Percentiles rank a stretch among this genome's conserved stretches.
These are phyloP conservation scores for Ganoderma leucocontextum DNA, from an alignment of 1,284 basidiomycete genomes.

Conservation along the genomic window DNA sequence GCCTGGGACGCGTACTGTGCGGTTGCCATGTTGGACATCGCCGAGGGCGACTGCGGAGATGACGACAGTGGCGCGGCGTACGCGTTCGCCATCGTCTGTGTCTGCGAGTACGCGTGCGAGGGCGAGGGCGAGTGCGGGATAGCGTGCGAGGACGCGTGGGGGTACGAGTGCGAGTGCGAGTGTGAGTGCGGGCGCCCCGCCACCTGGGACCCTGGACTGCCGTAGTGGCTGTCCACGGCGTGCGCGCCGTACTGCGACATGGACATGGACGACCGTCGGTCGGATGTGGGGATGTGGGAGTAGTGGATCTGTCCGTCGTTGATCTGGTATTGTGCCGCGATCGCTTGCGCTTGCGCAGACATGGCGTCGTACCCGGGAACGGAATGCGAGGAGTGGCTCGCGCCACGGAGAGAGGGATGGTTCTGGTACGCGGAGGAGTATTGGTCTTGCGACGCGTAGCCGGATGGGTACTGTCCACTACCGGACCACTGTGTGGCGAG, in stretches of 20 bases:
- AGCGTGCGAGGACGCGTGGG: conserved; percentile 32
- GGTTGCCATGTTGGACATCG: conserved; percentile 38
- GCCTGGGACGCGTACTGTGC: conserved; percentile 38
- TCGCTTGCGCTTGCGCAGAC: conserved; percentile 33
- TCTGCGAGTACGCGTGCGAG: conserved; percentile 41
- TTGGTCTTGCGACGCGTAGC: conserved; percentile 38
- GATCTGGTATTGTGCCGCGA: conserved; percentile 34
- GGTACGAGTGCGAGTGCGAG: conserved; percentile 27
- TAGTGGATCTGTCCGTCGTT: conserved; percentile 38
- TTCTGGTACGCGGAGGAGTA: conserved; percentile 39
- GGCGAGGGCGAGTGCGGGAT: conserved; percentile 33
- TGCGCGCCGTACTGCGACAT: conserved; percentile 38
- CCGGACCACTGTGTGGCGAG: conserved; percentile 40
- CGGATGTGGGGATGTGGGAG: conserved; percentile 36
- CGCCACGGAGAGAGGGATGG: conserved; percentile 37
- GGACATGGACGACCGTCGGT: conserved; percentile 37
- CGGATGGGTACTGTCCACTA: conserved; percentile 37
- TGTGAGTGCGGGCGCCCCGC: conserved; percentile 24
- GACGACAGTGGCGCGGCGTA: conserved; percentile 37
- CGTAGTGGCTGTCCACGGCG: conserved; percentile 33
- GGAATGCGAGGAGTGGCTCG: conserved; percentile 31
- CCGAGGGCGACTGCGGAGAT: conserved; percentile 34
- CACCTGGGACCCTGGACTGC: conserved; percentile 28
- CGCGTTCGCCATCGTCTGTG: conserved; percentile 34
- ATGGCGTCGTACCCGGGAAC: conserved; percentile 38